A percentile compares a stretch with the other conserved stretches of the same genome.
Evolutionary conservation across 169 alveolate genomes (phyloP).

Genomic region (Plasmodium ovale): DNA sequence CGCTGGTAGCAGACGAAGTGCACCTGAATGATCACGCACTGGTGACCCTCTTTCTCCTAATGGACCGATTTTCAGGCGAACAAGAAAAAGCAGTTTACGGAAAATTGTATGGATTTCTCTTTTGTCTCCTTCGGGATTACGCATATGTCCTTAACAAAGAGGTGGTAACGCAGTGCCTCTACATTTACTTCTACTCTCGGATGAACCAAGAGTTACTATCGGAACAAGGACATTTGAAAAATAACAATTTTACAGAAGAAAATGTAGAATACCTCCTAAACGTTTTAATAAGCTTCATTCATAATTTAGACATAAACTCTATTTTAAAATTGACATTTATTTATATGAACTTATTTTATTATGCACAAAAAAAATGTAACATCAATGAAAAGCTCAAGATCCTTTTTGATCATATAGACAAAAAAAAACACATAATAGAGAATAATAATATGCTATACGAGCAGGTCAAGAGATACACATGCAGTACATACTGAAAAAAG

Average conservation of each 20-base stretch:
- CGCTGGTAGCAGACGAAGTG: neutral
- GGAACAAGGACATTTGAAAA: neutral
- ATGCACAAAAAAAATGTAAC: constrained; percentile 24
- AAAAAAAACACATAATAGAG: constrained; percentile 55
- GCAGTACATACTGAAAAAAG: neutral
- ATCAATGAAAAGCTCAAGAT: constrained; percentile 46
- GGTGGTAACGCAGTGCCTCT: constrained; percentile 47
- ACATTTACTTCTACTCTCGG: constrained; percentile 39
- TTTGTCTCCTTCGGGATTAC: constrained; percentile 38
- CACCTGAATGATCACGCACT: constrained; percentile 38
- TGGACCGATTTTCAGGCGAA: constrained; percentile 30
- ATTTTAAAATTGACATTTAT: constrained; percentile 69
- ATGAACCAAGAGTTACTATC: constrained; percentile 25
- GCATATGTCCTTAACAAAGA: constrained; percentile 64
- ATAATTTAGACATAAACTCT: constrained; percentile 56
- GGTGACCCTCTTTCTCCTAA: constrained; percentile 29
- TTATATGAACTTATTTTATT: constrained; percentile 42
- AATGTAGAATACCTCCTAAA: constrained; percentile 20
- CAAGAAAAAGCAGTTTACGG: too few relatives aligned
- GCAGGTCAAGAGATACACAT: constrained; percentile 41
- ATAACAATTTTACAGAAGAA: constrained; percentile 17
- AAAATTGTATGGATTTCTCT: constrained; percentile 14
- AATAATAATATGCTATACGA: constrained; percentile 68
- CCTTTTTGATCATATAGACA: constrained; percentile 64
- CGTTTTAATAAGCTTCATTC: constrained; percentile 56